These are phyloP conservation scores for Sicyos baderoa DNA, from an alignment of 306 rosid genomes.

Conservation along the genomic window DNA sequence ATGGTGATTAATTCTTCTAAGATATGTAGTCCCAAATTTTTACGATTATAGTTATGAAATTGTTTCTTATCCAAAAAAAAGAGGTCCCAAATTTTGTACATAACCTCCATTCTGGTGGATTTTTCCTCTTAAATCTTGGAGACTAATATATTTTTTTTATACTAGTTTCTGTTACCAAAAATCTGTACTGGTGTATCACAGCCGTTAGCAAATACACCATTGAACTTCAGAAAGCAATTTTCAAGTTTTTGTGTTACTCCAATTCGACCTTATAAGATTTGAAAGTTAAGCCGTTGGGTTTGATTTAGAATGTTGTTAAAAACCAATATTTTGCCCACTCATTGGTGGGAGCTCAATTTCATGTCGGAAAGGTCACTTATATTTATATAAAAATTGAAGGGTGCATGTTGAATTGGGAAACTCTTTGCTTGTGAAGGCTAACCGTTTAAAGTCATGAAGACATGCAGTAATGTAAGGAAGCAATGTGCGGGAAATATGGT, in stretches of 20 bases:
- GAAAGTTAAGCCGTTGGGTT: neutral
- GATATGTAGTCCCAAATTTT: neutral
- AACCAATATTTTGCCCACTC: neutral
- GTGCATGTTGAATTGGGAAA: neutral
- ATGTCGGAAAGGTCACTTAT: neutral
- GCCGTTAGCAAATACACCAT: neutral
- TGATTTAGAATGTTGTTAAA: neutral
- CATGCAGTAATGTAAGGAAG: slow-evolving; percentile 9
- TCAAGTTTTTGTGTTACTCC: neutral
- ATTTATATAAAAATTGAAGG: neutral
- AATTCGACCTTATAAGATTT: neutral
- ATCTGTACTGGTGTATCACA: neutral
- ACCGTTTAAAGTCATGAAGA: slow-evolving; percentile 13
- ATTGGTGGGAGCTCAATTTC: neutral
- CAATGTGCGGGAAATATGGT: neutral
- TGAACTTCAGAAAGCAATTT: neutral
- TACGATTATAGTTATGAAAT: too few species aligned
- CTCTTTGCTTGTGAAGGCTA: neutral
- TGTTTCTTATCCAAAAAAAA: too few species aligned
- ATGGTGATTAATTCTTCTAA: slow-evolving; percentile 1
- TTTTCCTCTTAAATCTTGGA: neutral
- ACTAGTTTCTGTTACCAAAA: neutral
- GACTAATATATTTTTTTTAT: neutral
- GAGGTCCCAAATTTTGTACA: neutral
- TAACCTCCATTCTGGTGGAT: neutral